Base-by-base conservation (phyloP, 805 yeast genomes). In the Jamesozyma gamospora region DNA sequence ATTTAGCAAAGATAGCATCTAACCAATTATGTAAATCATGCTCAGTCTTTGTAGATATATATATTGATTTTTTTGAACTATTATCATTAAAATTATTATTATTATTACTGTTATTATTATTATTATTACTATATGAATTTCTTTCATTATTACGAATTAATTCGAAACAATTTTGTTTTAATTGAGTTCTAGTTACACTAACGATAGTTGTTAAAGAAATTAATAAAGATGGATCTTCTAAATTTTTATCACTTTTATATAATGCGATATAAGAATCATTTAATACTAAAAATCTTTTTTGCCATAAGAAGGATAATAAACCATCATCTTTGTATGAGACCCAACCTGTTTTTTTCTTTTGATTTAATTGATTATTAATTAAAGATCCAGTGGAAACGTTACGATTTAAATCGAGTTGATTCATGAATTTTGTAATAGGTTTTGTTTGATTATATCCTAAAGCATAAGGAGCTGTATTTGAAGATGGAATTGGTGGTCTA, bases 291-390 rank as follows among this genome's bases (percentile, higher is more conserved):
- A 69, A 90, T 51, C 92, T 74, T 55, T 87, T 87, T 42, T 88
- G 87, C 98, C 98, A 90, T 49, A 94, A 69, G 58, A 88, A 87
- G 5, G 87, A 75, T 47, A 85, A 74, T 46, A 90, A 66, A 12
- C 96, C 96, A 51, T 90, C 96, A 51, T 90, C 97, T 59, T 85
- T 88, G 43, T 86, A 78, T 40, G 83, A 82, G 17, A 86, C 88
- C 94, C 95, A 88, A 0, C 96, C 96, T 4, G 52, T 45, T 33
- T 53, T 49, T 28, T 51, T 49, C 41, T 49, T 55, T 17, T 40
- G 45, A 13, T 48, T 39, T 12, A 21, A 8, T 14, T 19, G 39
- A 41, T 25, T 43, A 17, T 21, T 4, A 9, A 29, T 4, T n/a
- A 29, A 15, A 3, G 37, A 24, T 7, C 30, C 24, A 6, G 17